These are phyloP conservation scores for Fusarium tuaranense DNA, from an alignment of 2,329 filamentous ascomycete species.

Conservation along the genomic window DNA sequence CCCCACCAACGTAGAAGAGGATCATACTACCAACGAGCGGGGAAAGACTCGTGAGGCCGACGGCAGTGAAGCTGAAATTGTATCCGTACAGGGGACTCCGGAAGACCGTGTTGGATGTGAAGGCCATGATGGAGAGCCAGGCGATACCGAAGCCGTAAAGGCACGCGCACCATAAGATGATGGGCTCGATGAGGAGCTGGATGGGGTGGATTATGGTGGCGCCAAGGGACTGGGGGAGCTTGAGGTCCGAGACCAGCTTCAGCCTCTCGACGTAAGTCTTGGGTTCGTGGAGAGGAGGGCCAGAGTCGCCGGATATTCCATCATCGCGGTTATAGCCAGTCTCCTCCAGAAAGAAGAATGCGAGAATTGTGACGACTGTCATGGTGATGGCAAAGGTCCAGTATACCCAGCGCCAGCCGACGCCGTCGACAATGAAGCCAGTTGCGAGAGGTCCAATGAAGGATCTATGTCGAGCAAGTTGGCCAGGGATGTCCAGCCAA, in stretches of 20 bases:
- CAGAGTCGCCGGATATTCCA: neutral
- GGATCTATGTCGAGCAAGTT: constrained; percentile 21
- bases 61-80: neutral
- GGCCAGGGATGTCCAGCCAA: neutral
- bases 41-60: neutral
- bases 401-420: neutral
- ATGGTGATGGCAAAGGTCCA: neutral
- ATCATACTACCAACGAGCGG: neutral
- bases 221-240: neutral
- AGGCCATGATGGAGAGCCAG: neutral
- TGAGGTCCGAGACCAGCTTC: neutral
- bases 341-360: neutral
- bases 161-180: neutral
- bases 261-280: neutral
- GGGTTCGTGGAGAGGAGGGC: neutral
- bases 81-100: neutral
- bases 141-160: neutral
- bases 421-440: neutral
- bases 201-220: neutral
- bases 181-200: neutral
- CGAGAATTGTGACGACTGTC: neutral
- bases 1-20: neutral
- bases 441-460: neutral
- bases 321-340: neutral
- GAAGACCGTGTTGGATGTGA: neutral